Percentiles rank a stretch among this genome's conserved stretches.
These are phyloP conservation scores for Cercophora sp. DNA, from an alignment of 495 filamentous ascomycete genomes.

Conservation along the genomic window DNA sequence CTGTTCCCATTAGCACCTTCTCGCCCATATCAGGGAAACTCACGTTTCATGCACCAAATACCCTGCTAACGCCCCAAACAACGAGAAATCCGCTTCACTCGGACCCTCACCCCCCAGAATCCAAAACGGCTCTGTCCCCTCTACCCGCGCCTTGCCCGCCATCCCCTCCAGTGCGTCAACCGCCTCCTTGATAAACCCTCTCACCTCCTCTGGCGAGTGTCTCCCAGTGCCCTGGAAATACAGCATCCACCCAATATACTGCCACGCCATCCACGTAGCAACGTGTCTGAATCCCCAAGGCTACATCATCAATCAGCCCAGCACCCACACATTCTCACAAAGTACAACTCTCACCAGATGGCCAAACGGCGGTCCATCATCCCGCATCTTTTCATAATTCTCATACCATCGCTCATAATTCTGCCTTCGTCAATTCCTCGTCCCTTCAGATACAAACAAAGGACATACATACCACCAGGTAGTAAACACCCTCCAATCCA, in stretches of 20 bases:
- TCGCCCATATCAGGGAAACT: slow-evolving; percentile 5
- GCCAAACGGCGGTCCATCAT: slow-evolving; percentile 32
- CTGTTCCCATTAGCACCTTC: too few species aligned
- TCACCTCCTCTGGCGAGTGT: slow-evolving; percentile 42
- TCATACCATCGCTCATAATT: slow-evolving; percentile 43
- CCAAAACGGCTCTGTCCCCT: slow-evolving; percentile 40
- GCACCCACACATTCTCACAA: too few species aligned
- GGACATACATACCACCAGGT: slow-evolving; percentile 38
- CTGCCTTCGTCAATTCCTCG: slow-evolving; percentile 16
- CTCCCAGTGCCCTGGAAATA: slow-evolving; percentile 50
- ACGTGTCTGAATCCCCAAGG: slow-evolving; percentile 46
- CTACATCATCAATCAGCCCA: too few species aligned
- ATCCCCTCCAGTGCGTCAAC: slow-evolving; percentile 41
- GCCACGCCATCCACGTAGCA: slow-evolving; percentile 38
- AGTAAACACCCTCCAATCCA: slow-evolving; percentile 54
- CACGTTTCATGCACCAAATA: slow-evolving; percentile 28
- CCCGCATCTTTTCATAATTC: slow-evolving; percentile 52
- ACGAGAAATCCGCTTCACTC: slow-evolving; percentile 47
- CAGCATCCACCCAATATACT: slow-evolving; percentile 36
- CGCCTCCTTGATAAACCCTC: slow-evolving; percentile 34
- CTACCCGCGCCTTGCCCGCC: slow-evolving; percentile 22
- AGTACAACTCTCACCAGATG: too few species aligned
- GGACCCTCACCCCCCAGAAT: slow-evolving; percentile 46
- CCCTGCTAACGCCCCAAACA: slow-evolving; percentile 50
- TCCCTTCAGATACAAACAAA: not conserved